Base-by-base conservation (phyloP, 1,284 basidiomycete species). In the Heliocybe sulcata region DNA sequence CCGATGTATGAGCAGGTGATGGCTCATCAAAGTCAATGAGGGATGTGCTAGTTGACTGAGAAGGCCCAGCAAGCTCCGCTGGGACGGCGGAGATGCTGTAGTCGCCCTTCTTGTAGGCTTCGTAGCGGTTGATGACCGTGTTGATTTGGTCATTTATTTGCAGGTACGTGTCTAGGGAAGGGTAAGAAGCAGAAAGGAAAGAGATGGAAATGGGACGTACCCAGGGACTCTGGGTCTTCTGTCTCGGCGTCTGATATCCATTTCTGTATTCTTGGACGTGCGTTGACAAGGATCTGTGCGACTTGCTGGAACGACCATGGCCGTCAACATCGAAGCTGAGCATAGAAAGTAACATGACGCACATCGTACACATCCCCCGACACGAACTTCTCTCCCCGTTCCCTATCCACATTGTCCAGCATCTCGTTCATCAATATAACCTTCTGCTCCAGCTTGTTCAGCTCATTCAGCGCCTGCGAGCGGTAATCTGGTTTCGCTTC, bases 101-200 rank as follows among this genome's bases (percentile, higher is more conserved):
- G 72, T 98, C 94, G 45, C 95, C 96, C 58, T 83, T 85, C 71
- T 92, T 90, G 79, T 90, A 96, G 0, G 93, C 85, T 61, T 96
- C 92, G 67, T 95, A 98, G 25, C 96, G 87, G 48, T 84, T 82
- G 19, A 97, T 72, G 16, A 96, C 92, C 35, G 85, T 90, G 72
- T 99, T 98, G 71, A 99, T 96, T 64, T 97, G 87, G 71, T 99
- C 97, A 69, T 99, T 99, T 59, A 96, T 94, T 68, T 98, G 82
- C 26, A 99, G 77, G 69, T 98, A 87, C 1, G 93, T 92, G 61
- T 96, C 95, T 92, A 63, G 25, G 33, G 11, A 38, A 14, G 38
- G 27, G 35, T 42, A 3, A 26, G 20, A 35, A 45, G 51, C 38
- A 16, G 48, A 45, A 35, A 3, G 35, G 33, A 22, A 19, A 49